Conservation (phyloP, 306 rosid species). For the Urtica urens region DNA sequence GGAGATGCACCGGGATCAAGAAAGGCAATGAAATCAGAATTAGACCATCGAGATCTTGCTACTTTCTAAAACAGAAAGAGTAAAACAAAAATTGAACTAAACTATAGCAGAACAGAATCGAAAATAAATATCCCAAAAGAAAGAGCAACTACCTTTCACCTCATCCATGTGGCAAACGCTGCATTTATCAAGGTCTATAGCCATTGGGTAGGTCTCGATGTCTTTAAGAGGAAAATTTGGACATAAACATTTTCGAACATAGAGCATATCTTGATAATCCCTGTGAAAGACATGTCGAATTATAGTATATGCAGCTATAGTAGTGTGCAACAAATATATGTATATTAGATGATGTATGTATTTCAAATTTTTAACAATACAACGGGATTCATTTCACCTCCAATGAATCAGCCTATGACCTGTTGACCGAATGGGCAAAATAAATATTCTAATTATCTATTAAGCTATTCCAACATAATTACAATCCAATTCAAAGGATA, state of each 20-base stretch:
- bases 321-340: no score
- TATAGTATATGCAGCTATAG: no score
- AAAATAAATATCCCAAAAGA: constrained; percentile 2
- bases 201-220: constrained; percentile 58
- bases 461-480: no score
- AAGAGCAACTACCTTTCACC: constrained; percentile 33
- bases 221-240: constrained; percentile 57
- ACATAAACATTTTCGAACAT: constrained; percentile 35
- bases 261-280: constrained; percentile 52
- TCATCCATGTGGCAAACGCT: constrained; percentile 99
- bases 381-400: neutral
- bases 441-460: no score
- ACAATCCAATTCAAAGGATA: no score
- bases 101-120: constrained; percentile 2
- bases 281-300: constrained; percentile 33
- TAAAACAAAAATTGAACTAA: neutral
- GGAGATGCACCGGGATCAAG: no score
- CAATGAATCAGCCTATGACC: neutral
- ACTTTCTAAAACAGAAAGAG: neutral
- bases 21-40: no score
- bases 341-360: no score
- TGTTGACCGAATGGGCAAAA: no score
- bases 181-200: constrained; percentile 94
- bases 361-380: no score
- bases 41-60: no score